Percentiles rank a stretch among this genome's conserved stretches.
Evolutionary conservation across 2,329 filamentous ascomycete species (phyloP).

Genomic region (Trichophyton rubrum): DNA sequence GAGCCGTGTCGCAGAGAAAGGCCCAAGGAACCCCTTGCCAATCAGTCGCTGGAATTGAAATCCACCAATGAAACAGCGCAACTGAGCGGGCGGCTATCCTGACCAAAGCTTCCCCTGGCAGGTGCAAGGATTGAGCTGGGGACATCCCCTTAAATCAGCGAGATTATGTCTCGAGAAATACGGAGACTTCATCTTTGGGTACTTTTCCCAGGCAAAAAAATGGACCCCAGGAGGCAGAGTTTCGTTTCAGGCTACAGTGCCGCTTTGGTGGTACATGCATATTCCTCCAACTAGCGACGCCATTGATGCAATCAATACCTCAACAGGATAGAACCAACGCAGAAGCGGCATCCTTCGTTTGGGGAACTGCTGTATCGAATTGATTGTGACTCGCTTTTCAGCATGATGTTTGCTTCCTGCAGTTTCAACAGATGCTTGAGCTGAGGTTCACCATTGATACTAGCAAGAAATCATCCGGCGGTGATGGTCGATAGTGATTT

Average conservation of each 20-base stretch:
- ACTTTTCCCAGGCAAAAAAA: not conserved
- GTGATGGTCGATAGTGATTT: not conserved
- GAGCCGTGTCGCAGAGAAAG: not conserved
- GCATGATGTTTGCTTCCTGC: not conserved
- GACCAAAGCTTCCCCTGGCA: slow-evolving; percentile 1
- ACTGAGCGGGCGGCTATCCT: not conserved
- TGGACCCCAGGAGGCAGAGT: not conserved
- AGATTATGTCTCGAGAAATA: not conserved
- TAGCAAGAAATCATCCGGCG: not conserved
- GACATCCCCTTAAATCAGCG: not conserved
- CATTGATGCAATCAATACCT: not conserved
- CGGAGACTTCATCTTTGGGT: not conserved
- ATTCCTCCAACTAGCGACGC: not conserved
- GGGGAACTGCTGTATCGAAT: not conserved
- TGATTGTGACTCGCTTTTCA: not conserved
- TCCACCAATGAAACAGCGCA: not conserved
- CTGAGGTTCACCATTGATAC: not conserved
- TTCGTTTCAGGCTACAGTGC: not conserved
- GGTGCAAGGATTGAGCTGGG: not conserved
- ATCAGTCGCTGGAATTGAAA: not conserved
- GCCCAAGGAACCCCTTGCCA: not conserved
- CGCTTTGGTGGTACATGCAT: not conserved
- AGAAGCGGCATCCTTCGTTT: not conserved
- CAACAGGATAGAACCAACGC: not conserved
- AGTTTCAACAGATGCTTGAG: not conserved